Evolutionary conservation across 495 filamentous ascomycete genomes (phyloP), one percentile per base, ranked within the genome.

Genomic region (Filosporella fistucella): DNA sequence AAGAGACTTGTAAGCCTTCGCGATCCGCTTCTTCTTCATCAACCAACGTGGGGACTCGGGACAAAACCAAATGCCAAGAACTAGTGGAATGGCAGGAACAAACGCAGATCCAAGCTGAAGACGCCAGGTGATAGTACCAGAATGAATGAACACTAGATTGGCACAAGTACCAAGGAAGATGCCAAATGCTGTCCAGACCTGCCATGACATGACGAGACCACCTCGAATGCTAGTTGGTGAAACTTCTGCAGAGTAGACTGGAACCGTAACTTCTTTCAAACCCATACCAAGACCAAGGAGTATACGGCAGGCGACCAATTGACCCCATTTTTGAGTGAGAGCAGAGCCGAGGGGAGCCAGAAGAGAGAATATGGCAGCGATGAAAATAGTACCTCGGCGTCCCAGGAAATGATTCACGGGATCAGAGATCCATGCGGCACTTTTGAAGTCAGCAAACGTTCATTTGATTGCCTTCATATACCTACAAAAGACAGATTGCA

Each of bases 261-360:
- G 80, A 3, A 84, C 71, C 2, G 41, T 43, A 32, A 26, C 11
- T n/a, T 9, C 13, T 52, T 81, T 81, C 11, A 67, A 59, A 34
- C 86, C 85, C 79, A 88, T 86, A 12, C 84, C 86, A 35, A 88
- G 74, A 22, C 85, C 86, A 36, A 88, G 75, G 11, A 88, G 68
- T 16, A 86, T 54, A 48, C 86, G 79, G 51, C 71, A 78, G 40
- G 68, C 66, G 32, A 86, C 63, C 8, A 87, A 76, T 56, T 87
- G 72, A 12, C 51, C 55, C 82, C 84, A 89, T 2, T 63, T 70
- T 33, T 86, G 74, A 21, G 72, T 72, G 26, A 82, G 71, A 13
- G 74, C 83, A n/a, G 78, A 81, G 1, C 61, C 12, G 68, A 66
- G 22, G 70, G 69, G 47, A 84, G 67, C 23, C 72, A 70, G n/a